A percentile compares a stretch with the other conserved stretches of the same genome.
Evolutionary conservation across 352 stramenopile species (phyloP).

Genomic region (Thraustochytrium sp.): DNA sequence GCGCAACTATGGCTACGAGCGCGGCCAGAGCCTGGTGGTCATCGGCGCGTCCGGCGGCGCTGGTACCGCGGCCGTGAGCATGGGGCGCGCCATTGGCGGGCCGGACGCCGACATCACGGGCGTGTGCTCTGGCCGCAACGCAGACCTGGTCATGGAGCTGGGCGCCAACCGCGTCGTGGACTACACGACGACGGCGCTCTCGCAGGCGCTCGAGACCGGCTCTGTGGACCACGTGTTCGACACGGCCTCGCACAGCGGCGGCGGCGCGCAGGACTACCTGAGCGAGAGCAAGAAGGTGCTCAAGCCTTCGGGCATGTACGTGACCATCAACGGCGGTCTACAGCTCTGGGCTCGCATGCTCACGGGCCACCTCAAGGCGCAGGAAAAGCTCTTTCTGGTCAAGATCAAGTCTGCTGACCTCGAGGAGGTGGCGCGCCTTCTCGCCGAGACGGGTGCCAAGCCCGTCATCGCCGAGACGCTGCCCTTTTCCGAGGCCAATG

Average conservation of each 20-base stretch:
- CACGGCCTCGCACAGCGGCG: slow-evolving; percentile 51
- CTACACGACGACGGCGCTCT: slow-evolving; percentile 66
- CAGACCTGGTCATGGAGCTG: slow-evolving; percentile 62
- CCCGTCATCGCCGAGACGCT: slow-evolving; percentile 58
- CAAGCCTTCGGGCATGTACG: slow-evolving; percentile 61
- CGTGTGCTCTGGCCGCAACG: slow-evolving; percentile 72
- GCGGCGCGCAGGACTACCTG: slow-evolving; percentile 50
- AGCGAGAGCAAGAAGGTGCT: slow-evolving; percentile 54
- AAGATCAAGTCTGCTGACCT: slow-evolving; percentile 53
- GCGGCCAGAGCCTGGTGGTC: slow-evolving; percentile 54
- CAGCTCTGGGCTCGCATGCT: slow-evolving; percentile 50
- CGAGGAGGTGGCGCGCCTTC: slow-evolving; percentile 55
- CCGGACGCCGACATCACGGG: slow-evolving; percentile 62
- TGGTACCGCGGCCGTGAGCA: slow-evolving; percentile 68
- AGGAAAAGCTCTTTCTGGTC: slow-evolving; percentile 45
- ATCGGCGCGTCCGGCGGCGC: slow-evolving; percentile 67
- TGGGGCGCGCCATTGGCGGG: slow-evolving; percentile 71
- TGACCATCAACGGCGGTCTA: slow-evolving; percentile 58
- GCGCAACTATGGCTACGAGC: slow-evolving; percentile 46
- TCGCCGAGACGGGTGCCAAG: slow-evolving; percentile 46
- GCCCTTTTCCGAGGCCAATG: slow-evolving; percentile 56
- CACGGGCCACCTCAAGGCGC: slow-evolving; percentile 41
- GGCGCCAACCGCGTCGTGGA: slow-evolving; percentile 71
- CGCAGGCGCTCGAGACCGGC: slow-evolving; percentile 50
- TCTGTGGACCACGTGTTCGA: slow-evolving; percentile 53